phyloP scores from a whole-genome alignment of 2,329 filamentous ascomycete species.

The Penicillium paneum region DNA sequence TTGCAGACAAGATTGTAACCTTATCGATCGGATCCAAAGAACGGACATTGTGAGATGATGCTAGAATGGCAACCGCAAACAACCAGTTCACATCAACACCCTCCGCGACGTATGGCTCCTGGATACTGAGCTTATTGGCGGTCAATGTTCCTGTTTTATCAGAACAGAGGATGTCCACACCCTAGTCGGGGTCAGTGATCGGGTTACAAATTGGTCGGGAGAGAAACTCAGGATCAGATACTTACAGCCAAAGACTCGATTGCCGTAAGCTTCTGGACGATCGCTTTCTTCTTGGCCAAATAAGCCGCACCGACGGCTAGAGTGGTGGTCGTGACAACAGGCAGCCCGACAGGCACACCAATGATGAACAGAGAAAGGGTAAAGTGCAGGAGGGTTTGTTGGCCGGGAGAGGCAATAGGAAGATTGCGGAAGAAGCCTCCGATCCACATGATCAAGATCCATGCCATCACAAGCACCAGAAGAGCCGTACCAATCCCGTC shows the following conservation, averaged over 20 bases:
- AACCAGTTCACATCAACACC: constrained; percentile 78
- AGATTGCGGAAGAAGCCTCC: constrained; percentile 74
- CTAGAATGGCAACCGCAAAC: constrained; percentile 74
- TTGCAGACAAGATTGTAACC: constrained; percentile 70
- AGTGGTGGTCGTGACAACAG: constrained; percentile 74
- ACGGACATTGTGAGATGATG: constrained; percentile 74
- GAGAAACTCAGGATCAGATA: background rate
- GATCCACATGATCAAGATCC: constrained; percentile 71
- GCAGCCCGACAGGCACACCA: constrained; percentile 77
- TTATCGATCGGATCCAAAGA: constrained; percentile 77
- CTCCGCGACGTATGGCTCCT: constrained; percentile 72
- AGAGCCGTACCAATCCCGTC: constrained; percentile 72
- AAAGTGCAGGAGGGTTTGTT: constrained; percentile 66
- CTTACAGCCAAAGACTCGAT: constrained; percentile 68
- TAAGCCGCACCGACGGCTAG: constrained; percentile 75
- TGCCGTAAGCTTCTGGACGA: constrained; percentile 75
- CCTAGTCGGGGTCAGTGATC: constrained; percentile 26
- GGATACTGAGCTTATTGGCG: constrained; percentile 65
- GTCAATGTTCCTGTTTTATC: constrained; percentile 77
- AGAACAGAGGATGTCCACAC: constrained; percentile 75
- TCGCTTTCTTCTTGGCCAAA: constrained; percentile 72
- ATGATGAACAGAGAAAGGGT: constrained; percentile 70
- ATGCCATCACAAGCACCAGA: constrained; percentile 72
- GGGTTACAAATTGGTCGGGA: too few species aligned
- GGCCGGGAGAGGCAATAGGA: constrained; percentile 53